phyloP scores from a whole-genome alignment of 2,329 filamentous ascomycete species.

The Epichloe bromicola region DNA sequence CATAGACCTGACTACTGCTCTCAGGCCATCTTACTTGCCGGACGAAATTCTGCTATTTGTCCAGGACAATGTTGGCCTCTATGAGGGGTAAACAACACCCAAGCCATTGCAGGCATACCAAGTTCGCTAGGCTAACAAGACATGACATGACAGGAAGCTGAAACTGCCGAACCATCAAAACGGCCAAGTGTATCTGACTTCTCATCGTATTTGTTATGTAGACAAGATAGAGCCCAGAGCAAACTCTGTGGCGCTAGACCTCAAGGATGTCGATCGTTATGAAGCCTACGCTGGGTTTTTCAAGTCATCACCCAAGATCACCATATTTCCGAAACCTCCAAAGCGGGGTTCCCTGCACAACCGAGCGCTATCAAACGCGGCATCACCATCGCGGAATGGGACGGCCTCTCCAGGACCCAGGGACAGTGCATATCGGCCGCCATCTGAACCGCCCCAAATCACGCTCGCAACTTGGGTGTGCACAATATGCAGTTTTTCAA shows the following conservation, averaged over 20 bases:
- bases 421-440: conserved; percentile 28
- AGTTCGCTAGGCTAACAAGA: conserved; percentile 1
- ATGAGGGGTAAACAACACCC: conserved; percentile 65
- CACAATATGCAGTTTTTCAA: conserved; percentile 90
- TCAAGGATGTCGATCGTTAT: conserved; percentile 81
- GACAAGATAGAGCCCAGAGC: conserved; percentile 76
- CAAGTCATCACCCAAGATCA: conserved; percentile 91
- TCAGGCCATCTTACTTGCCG: conserved; percentile 80
- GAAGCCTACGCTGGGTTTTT: conserved; percentile 91
- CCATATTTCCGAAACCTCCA: conserved; percentile 66
- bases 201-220: conserved; percentile 90
- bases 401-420: conserved; percentile 33
- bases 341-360: conserved; percentile 51
- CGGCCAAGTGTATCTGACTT: conserved; percentile 92
- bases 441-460: conserved; percentile 28
- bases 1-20: conserved; percentile 88
- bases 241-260: conserved; percentile 70
- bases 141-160: conserved; percentile 55
- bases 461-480: conserved; percentile 82
- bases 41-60: conserved; percentile 95
- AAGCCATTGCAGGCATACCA: not conserved
- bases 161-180: conserved; percentile 92
- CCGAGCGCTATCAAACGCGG: conserved; percentile 34
- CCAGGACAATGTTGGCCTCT: conserved; percentile 92
- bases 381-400: conserved; percentile 32